Base-by-base conservation (phyloP, 331 rosid species). In the Rosa hybrid region DNA sequence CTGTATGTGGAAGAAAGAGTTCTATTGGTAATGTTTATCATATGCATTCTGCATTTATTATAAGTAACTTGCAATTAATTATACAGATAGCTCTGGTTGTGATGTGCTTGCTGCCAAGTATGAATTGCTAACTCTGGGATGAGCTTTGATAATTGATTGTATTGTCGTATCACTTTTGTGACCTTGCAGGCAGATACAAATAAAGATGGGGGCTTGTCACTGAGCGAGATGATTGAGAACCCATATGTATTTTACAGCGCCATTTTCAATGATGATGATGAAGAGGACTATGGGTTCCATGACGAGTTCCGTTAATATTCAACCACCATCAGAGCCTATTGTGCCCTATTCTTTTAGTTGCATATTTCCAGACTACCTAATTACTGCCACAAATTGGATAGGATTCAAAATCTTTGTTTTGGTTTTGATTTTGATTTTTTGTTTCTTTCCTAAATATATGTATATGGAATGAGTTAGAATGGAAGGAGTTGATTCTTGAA, bases 211-310 rank as follows among this genome's bases (percentile, higher is more conserved):
- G 97, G 91, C 45, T 91, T 96, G 42, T 84, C 89, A 50, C 83
- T 91, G 97, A 23, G 81, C 41, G 99, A 96, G 92, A 96, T 96
- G 99, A 89, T 96, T n/a, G 98, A 93, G 70, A 91, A 86, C 84
- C 99, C 99, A 4, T 96, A 96, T 71, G 98, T 91, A 81, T 96
- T 96, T 84, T 96, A 96, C 81, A 90, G 97, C 60, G 97, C 98
- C 71, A 91, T 96, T 83, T 96, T 96, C 86, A 89, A 78, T 3
- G 97, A 93, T 0, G 97, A 94, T 0, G 98, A 94, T 0, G 99
- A 96, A 59, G 97, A 96, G 2, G 97, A 96, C 76, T 86, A 86
- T 17, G 96, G 82, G 51, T 87, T 81, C 86, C 97, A 91, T 16
- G 99, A 96, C 3, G 99, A 96, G 89, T 96, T 96, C 83, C 99